Base-by-base conservation (phyloP, 2,329 filamentous ascomycete genomes). In the Sporothrix schenckii region DNA sequence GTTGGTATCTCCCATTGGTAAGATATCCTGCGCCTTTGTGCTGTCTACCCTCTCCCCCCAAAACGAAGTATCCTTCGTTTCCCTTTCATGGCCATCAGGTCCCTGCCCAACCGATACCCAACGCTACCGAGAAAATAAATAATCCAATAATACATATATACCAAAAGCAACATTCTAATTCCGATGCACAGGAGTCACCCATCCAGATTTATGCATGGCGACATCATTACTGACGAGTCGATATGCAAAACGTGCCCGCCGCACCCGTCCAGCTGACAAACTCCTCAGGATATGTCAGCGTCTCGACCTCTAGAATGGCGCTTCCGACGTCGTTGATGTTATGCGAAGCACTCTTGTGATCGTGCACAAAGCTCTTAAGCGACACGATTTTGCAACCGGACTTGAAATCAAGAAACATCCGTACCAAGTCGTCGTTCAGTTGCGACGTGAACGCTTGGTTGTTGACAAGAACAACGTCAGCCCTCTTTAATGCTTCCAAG, bases 391-490 rank as follows among this genome's bases (percentile, higher is more conserved):
- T 91, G 80, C 92, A 94, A 2, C 94, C 94, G 69, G 92, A 86
- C 80, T 97, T 98, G 73, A 98, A 83, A 77, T 99, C 95, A 72
- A 99, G 83, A 77, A 99, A 98, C 83, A 97, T 92, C 75, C 92
- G 89, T 74, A 94, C 88, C 60, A 99, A 84, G 72, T 89, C 88
- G 77, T 92, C 91, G 80, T 98, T 99, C 69, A 97, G 87, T 75
- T 90, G 86, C 16, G 94, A 90, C 6, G 91, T 94, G 80, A 99
- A 99, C 2, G 93, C 95, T 80, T 98, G 94, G 81, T 99, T 99
- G 83, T 99, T 99, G 76, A 98, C 94, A 34, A 99, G 86, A 21
- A 99, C 88, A n/a, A 98, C 94, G 78, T 99, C 95, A 1, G 95
- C 94, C 69, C 90, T 88, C 79, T 91, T 90, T 66, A 99, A 85